Percentiles rank a stretch among this genome's conserved stretches.
Evolutionary conservation across 2,329 filamentous ascomycete species (phyloP).

Genomic region (Aspergillus awamori): DNA sequence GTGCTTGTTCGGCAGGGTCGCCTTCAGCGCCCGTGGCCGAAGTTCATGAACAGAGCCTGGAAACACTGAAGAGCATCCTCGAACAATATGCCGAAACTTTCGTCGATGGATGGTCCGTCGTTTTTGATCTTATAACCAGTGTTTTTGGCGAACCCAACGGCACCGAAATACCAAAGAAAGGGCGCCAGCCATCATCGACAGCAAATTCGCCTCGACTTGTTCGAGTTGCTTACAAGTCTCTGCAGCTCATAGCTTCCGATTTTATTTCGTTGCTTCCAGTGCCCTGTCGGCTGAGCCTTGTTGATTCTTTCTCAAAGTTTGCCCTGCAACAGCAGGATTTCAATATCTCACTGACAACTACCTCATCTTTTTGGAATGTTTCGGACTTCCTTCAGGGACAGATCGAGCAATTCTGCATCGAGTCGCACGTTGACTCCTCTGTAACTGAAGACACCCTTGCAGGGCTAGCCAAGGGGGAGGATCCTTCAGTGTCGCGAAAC

Average conservation of each 20-base stretch:
- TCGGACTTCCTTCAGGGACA: conserved; percentile 76
- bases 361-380: conserved; percentile 94
- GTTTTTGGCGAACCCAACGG: conserved; percentile 64
- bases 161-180: conserved; percentile 14
- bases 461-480: conserved; percentile 61
- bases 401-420: conserved; percentile 46
- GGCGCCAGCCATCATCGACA: conserved; percentile 27
- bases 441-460: conserved; percentile 61
- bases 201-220: conserved; percentile 71
- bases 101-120: conserved; percentile 78
- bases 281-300: conserved; percentile 72
- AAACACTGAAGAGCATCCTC: conserved; percentile 77
- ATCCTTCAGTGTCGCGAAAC: conserved; percentile 59
- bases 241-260: conserved; percentile 93
- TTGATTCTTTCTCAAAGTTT: conserved; percentile 88
- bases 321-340: conserved; percentile 87
- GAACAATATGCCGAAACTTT: conserved; percentile 87
- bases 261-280: conserved; percentile 76
- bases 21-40: conserved; percentile 70
- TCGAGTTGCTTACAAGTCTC: conserved; percentile 81
- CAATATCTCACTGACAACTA: conserved; percentile 91
- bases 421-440: conserved; percentile 44
- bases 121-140: conserved; percentile 82
- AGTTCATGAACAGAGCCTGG: conserved; percentile 77
- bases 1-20: conserved; percentile 58